Evolutionary conservation across 2,329 filamentous ascomycete species (phyloP).

Genomic region (Talaromyces sp.): DNA sequence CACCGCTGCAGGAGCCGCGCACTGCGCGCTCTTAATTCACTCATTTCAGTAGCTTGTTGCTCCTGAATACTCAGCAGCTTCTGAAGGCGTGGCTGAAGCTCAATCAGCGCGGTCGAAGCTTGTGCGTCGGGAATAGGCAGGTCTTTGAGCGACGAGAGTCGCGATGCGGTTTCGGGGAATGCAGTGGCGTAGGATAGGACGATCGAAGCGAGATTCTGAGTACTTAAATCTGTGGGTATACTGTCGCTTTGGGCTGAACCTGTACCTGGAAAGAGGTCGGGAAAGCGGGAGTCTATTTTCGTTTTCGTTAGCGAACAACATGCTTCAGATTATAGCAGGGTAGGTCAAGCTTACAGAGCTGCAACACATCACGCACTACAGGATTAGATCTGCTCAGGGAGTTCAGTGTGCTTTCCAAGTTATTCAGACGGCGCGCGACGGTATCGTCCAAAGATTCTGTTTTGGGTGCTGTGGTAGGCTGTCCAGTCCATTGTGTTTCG

Average conservation of each 20-base stretch:
- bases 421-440: conserved; percentile 37
- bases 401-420: conserved; percentile 37
- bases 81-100: conserved; percentile 42
- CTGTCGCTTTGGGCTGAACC: conserved; percentile 24
- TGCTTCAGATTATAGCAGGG: too few species aligned
- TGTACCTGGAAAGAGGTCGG: conserved; percentile 40
- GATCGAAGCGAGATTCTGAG: conserved; percentile 37
- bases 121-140: conserved; percentile 44
- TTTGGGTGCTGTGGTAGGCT: conserved; percentile 32
- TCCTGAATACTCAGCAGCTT: conserved; percentile 35
- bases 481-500: conserved; percentile 39
- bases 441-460: conserved; percentile 37
- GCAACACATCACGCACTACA: conserved; percentile 41
- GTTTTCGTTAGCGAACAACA: conserved; percentile 11
- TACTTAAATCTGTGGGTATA: conserved; percentile 36
- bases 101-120: conserved; percentile 40
- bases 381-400: conserved; percentile 37
- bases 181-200: conserved; percentile 45
- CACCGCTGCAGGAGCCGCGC: conserved; percentile 59
- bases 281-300: conserved; percentile 37
- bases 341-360: conserved; percentile 34
- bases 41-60: conserved; percentile 38
- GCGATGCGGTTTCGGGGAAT: conserved; percentile 47
- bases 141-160: conserved; percentile 47
- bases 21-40: conserved; percentile 41